Evolutionary conservation across 2,329 filamentous ascomycete genomes (phyloP), one percentile per base, ranked within the genome.

Genomic region (Fusarium sp.): DNA sequence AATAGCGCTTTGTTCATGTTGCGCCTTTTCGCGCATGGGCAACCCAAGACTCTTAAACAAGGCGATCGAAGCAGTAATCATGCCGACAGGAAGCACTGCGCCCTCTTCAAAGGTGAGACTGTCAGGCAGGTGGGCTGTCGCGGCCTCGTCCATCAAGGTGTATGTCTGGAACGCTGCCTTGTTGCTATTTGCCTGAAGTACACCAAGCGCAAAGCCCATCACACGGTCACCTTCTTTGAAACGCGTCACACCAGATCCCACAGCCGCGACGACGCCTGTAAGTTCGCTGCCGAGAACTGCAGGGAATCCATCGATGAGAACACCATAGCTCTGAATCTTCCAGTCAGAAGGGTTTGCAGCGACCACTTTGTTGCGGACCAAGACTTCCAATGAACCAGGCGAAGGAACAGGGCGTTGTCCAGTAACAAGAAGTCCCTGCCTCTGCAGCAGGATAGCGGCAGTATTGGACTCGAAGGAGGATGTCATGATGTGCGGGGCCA

Each of bases 291-390:
- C 67, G 2, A 71, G 54, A 4, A 71, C 41, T 1, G 64, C 61
- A 1, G 68, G 68, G 4, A 56, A 71, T 3, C 70, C 41, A 5
- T 57, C 48, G 30, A 73, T 47, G 40, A 76, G 72, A 14, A 67
- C 15, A 4, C 74, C 69, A 22, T 72, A 64, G 59, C 74, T 71
- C 22, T 77, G 76, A 5, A 78, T 69, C 57, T 79, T 79, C 73
- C 76, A 78, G 67, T 79, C 78, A 6, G 78, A 54, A 52, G 73
- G 59, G 77, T 79, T 79, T 44, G 79, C 75, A 10, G 77, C 77
- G 1, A 76, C 74, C 2, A 74, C 73, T 4, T 19, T n/a, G 6
- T 59, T 59, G 9, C 28, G 56, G 0, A 59, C 43, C 0, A 59
- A 6, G 0, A 59, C 14, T 41, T 59, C 41, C 0, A 43, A 22